These are phyloP conservation scores for Buxus sempervirens DNA, from an alignment of 164 flowering plant genomes.

Conservation along the genomic window DNA sequence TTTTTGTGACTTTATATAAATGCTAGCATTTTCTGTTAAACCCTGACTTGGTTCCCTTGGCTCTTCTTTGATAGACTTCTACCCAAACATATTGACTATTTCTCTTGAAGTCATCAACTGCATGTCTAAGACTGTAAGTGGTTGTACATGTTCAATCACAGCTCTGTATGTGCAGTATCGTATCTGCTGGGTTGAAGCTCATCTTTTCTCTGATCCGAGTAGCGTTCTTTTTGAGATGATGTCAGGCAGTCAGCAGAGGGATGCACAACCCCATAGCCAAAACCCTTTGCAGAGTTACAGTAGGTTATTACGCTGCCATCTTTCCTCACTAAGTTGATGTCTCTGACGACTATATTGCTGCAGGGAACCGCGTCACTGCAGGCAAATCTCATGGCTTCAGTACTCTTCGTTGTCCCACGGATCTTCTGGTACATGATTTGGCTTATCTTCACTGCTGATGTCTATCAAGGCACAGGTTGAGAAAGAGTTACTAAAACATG, in stretches of 20 bases:
- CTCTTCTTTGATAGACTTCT: no score
- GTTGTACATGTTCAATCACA: constrained; percentile 22
- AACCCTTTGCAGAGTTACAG: constrained; percentile 78
- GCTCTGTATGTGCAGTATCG: constrained; percentile 38
- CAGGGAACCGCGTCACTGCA: constrained; percentile 96
- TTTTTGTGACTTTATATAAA: no score
- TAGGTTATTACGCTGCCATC: constrained; percentile 72
- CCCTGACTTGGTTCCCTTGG: no score
- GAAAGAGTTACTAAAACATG: no score
- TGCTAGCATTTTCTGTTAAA: no score
- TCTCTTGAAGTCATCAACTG: no score
- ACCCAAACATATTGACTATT: no score
- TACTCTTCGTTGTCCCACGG: constrained; percentile 73
- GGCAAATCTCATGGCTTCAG: constrained; percentile 76
- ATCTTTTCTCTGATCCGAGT: constrained; percentile 1
- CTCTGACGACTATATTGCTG: constrained; percentile 59
- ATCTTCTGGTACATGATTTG: constrained; percentile 77
- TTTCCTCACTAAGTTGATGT: constrained; percentile 56
- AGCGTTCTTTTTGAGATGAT: constrained; percentile 33
- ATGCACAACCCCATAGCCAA: constrained; percentile 57
- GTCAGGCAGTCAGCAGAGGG: constrained; percentile 78
- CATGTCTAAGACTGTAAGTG: no score
- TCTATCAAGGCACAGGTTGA: constrained; percentile 30
- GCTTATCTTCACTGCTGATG: constrained; percentile 80
- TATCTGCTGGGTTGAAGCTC: constrained; percentile 12